Evolutionary conservation across 768 basidiomycete genomes (phyloP).

Genomic region (Mycena galericulata): DNA sequence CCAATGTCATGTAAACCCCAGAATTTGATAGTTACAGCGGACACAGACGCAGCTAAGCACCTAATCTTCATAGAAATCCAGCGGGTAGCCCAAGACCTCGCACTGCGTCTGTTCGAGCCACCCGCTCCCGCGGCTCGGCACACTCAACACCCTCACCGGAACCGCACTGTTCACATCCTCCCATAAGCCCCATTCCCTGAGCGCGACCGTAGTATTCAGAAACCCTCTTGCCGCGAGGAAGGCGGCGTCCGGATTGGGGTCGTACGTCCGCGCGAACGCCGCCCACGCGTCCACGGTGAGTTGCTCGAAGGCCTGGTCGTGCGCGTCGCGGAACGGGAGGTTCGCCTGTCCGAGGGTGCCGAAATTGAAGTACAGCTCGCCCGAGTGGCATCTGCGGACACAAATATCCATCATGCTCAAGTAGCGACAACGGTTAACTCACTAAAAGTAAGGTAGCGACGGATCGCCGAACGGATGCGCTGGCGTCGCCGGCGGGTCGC

Average conservation of each 20-base stretch:
- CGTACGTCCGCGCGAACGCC: conserved; percentile 58
- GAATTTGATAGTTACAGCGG: too few species aligned
- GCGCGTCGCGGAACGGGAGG: conserved; percentile 57
- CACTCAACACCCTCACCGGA: conserved; percentile 50
- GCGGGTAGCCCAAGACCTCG: conserved; percentile 48
- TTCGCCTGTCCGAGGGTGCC: conserved; percentile 53
- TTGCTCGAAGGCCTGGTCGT: conserved; percentile 60
- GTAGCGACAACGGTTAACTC: conserved; percentile 47
- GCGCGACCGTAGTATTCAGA: conserved; percentile 44
- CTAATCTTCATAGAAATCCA: conserved; percentile 32
- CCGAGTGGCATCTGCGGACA: conserved; percentile 44
- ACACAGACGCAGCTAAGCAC: too few species aligned
- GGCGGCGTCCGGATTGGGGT: too few species aligned
- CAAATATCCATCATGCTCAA: conserved; percentile 37
- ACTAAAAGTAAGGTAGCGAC: conserved; percentile 61
- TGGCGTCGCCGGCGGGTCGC: conserved; percentile 55
- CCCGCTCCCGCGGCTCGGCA: conserved; percentile 44
- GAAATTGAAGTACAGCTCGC: too few species aligned
- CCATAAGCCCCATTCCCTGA: conserved; percentile 50
- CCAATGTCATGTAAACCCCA: too few species aligned
- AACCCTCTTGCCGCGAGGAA: too few species aligned
- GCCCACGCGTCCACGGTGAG: conserved; percentile 59
- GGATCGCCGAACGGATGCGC: conserved; percentile 61
- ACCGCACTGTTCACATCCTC: conserved; percentile 41
- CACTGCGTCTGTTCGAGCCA: conserved; percentile 55